These are phyloP conservation scores for Paramecium octaurelia DNA, from an alignment of 73 alveolate genomes.

Conservation along the genomic window DNA sequence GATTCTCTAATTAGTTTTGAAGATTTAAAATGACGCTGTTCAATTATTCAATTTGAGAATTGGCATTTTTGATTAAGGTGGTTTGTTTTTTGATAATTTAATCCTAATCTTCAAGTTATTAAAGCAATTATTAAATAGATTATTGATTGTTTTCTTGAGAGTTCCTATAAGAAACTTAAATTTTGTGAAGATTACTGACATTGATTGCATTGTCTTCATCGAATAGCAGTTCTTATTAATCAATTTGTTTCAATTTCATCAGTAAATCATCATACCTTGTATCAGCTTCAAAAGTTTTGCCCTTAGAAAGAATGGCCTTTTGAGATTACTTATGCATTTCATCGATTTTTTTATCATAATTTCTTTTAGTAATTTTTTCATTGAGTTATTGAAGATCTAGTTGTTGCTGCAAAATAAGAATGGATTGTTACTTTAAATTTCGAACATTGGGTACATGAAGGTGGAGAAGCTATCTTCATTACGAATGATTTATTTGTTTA, in stretches of 20 bases:
- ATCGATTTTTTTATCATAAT: not conserved
- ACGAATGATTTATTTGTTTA: conserved; percentile 37
- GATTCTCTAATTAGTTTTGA: not conserved
- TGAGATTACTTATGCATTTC: not conserved
- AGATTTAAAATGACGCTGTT: not conserved
- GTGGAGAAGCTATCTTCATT: not conserved
- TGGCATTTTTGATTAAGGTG: not conserved
- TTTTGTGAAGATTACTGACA: not conserved
- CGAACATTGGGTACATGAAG: not conserved
- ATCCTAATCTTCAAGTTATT: not conserved
- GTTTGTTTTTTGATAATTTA: not conserved
- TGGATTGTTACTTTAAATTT: not conserved
- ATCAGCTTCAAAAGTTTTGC: not conserved
- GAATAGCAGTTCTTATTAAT: not conserved
- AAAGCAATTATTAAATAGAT: not conserved
- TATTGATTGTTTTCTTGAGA: not conserved
- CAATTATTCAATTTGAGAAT: not conserved
- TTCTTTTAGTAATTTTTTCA: not conserved
- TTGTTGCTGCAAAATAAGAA: not conserved
- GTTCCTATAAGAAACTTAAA: not conserved
- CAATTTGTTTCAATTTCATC: not conserved
- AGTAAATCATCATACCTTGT: not conserved
- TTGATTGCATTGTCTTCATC: not conserved
- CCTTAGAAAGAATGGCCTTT: not conserved
- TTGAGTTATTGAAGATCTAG: not conserved